Percentiles rank a stretch among this genome's conserved stretches.
phyloP scores from a whole-genome alignment of 2,329 filamentous ascomycete genomes.

The Sclerotinia sclerotiorum region DNA sequence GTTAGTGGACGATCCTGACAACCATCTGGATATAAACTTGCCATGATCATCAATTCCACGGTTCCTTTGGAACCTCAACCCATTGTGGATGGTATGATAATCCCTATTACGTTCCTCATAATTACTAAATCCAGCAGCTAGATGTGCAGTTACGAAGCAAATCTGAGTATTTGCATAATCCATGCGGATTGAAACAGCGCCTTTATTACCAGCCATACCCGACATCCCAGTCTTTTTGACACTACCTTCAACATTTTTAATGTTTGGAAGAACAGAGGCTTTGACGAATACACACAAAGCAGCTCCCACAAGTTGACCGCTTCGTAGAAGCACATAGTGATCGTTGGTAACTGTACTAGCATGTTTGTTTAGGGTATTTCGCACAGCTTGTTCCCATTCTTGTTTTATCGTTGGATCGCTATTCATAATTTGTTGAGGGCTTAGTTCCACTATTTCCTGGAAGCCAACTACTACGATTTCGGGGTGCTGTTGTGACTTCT shows the following conservation, averaged over 20 bases:
- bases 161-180: constrained; percentile 91
- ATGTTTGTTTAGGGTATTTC: constrained; percentile 70
- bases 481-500: constrained; percentile 61
- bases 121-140: constrained; percentile 94
- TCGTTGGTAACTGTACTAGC: constrained; percentile 65
- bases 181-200: constrained; percentile 92
- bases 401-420: constrained; percentile 86
- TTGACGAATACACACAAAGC: constrained; percentile 91
- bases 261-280: constrained; percentile 69
- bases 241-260: constrained; percentile 96
- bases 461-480: constrained; percentile 90
- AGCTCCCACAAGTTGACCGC: constrained; percentile 91
- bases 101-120: constrained; percentile 95
- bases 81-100: constrained; percentile 68
- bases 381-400: constrained; percentile 82
- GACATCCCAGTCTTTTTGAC: constrained; percentile 95
- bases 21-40: constrained; percentile 37
- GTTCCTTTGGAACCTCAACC: constrained; percentile 87
- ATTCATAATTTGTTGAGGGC: constrained; percentile 98
- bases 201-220: constrained; percentile 97
- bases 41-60: constrained; percentile 88
- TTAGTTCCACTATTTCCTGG: constrained; percentile 97
- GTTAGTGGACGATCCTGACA: constrained; percentile 30
- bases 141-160: constrained; percentile 93
- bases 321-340: constrained; percentile 84